Evolutionary conservation across 192 early-diverging fungal species (phyloP), one percentile per base, ranked within the genome.

Genomic region (Umbelopsis vinacea): DNA sequence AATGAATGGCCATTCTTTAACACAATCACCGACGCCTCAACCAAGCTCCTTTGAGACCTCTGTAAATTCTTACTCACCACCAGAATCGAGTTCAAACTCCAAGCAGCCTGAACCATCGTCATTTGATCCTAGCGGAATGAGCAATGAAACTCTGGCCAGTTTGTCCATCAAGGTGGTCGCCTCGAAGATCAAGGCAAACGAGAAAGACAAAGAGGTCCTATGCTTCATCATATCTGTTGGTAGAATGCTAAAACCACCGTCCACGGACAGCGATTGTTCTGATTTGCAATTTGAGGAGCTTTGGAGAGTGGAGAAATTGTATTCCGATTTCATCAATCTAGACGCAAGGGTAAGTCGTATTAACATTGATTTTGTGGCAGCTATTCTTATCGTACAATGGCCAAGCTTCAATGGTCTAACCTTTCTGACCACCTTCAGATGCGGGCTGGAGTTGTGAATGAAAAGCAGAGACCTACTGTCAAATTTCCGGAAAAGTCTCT

Each of bases 241-340:
- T 6, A 67, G 55, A 17, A 53, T 14, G 19, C 57, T 29, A 37
- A 22, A 37, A 6, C 29, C 57, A 5, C 57, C 17, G 23, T 43
- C 40, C 11, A 69, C 4, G 10, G 76, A 82, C 17, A 82, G 77
- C 19, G 77, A 80, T 10, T 48, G 33, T 12, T 24, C 45, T 33
- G 43, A n/a, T 2, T 17, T 52, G 9, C 33, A 52, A 73, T 78
- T 23, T 22, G 82, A 84, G 23, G 86, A 88, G 37, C 74, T 93
- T 55, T 96, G 95, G 94, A 89, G 88, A 10, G 86, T 96, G 45
- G 92, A 93, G 68, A 97, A 97, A 79, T 82, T 87, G 43, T 96
- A 97, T 75, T 86, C 89, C 1, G 94, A 97, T 74, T 93, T 97
- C 81, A 72, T 93, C 21, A 71, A 80, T 23, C 80, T 97, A 45